phyloP scores from a whole-genome alignment of 2,329 filamentous ascomycete species.

The Sporothrix euskadiensis region DNA sequence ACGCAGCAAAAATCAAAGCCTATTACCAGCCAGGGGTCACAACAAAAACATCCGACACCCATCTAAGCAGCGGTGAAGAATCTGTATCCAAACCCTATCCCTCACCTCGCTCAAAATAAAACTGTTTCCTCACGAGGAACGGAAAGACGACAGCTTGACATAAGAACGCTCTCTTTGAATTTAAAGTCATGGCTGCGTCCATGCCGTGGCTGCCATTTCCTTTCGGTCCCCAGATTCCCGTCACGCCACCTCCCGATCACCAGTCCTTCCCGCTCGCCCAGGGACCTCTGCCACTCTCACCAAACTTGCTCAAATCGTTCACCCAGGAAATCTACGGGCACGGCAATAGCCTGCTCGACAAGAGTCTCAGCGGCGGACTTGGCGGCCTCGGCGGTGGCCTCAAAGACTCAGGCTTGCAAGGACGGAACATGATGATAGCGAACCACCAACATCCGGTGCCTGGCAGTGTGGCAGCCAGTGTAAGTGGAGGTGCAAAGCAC shows the following conservation, averaged over 20 bases:
- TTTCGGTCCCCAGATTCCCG: slow-evolving; percentile 41
- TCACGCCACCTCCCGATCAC: slow-evolving; percentile 46
- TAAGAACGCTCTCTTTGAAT: not conserved
- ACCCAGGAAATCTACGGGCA: slow-evolving; percentile 33
- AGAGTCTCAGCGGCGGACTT: slow-evolving; percentile 15
- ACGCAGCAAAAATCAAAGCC: not conserved
- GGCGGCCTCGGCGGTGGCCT: not conserved
- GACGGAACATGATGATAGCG: slow-evolving; percentile 24
- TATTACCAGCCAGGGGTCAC: not conserved
- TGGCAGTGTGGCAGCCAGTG: slow-evolving; percentile 21
- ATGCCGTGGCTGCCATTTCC: slow-evolving; percentile 37
- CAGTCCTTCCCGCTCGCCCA: slow-evolving; percentile 37
- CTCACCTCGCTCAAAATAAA: too few relatives aligned
- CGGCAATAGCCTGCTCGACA: slow-evolving; percentile 8
- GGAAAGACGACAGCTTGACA: not conserved
- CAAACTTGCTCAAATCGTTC: slow-evolving; percentile 33
- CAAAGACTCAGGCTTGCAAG: slow-evolving; percentile 26
- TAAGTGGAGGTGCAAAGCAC: not conserved
- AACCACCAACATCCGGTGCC: slow-evolving; percentile 21
- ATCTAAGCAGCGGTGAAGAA: slow-evolving; percentile 5
- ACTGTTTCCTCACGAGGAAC: not conserved
- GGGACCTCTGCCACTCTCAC: slow-evolving; percentile 30
- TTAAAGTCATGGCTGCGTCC: slow-evolving; percentile 35
- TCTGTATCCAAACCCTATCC: not conserved
- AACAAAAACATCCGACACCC: not conserved